phyloP scores from a whole-genome alignment of 768 basidiomycete species.

The Pleurotus giganteus region DNA sequence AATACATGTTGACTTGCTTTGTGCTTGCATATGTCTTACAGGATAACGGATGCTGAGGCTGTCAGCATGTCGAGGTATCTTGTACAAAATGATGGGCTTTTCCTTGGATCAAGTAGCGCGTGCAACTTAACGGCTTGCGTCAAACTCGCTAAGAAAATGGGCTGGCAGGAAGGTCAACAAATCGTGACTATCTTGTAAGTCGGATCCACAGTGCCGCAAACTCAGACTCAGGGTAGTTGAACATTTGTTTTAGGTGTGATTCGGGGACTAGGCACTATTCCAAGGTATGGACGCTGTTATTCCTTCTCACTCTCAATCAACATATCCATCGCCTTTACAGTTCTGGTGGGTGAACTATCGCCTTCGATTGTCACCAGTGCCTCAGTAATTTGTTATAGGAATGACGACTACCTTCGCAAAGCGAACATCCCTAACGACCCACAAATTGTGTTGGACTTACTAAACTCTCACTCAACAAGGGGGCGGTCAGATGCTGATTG shows the following conservation, averaged over 20 bases:
- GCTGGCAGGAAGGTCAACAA: constrained; percentile 64
- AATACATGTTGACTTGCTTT: not conserved
- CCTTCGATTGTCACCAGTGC: not conserved
- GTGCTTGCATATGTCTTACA: constrained; percentile 26
- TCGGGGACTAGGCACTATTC: constrained; percentile 91
- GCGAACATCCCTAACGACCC: constrained; percentile 43
- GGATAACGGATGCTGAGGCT: constrained; percentile 90
- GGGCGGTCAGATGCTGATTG: not conserved
- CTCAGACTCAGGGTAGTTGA: not conserved
- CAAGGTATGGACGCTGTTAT: constrained; percentile 51
- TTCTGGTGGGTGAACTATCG: constrained; percentile 38
- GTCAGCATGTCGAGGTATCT: constrained; percentile 95
- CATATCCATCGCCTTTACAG: constrained; percentile 19
- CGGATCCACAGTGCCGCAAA: not conserved
- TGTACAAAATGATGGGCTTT: constrained; percentile 87
- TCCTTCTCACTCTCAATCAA: not conserved
- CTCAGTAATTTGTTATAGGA: constrained; percentile 30
- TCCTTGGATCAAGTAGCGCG: constrained; percentile 94
- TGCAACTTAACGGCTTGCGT: constrained; percentile 95
- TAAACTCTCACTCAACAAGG: constrained; percentile 19
- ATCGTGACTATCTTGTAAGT: constrained; percentile 86
- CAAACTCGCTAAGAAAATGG: constrained; percentile 68
- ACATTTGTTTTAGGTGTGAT: constrained; percentile 60
- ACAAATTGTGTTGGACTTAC: constrained; percentile 39
- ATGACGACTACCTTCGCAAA: constrained; percentile 49